These are phyloP conservation scores for Dictyostelium discoideum DNA, from an alignment of 78 protist genomes.

Conservation along the genomic window dicty_2.7 NC_007088.5:6795501-6796000, in stretches of 20 bases:
- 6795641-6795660: background rate
- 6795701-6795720: too few relatives aligned
- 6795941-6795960: constrained; percentile 12
- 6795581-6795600: background rate
- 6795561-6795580: background rate
- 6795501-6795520: background rate
- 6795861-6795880: background rate
- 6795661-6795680: background rate
- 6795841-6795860: background rate
- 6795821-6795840: too few relatives aligned
- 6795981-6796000: constrained; percentile 13
- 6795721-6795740: too few relatives aligned
- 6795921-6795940: constrained; percentile 20
- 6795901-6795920: background rate
- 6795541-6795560: too few relatives aligned
- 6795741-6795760: too few relatives aligned
- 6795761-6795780: too few relatives aligned
- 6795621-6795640: background rate
- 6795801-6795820: too few relatives aligned
- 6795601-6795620: too few relatives aligned
- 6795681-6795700: too few relatives aligned
- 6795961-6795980: constrained; percentile 19
- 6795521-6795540: too few relatives aligned
- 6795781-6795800: too few relatives aligned
- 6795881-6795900: background rate